A percentile compares a stretch with the other conserved stretches of the same genome.
Evolutionary conservation across 208 protist genomes (phyloP).

Genomic region (Crithidia fasciculata): DNA sequence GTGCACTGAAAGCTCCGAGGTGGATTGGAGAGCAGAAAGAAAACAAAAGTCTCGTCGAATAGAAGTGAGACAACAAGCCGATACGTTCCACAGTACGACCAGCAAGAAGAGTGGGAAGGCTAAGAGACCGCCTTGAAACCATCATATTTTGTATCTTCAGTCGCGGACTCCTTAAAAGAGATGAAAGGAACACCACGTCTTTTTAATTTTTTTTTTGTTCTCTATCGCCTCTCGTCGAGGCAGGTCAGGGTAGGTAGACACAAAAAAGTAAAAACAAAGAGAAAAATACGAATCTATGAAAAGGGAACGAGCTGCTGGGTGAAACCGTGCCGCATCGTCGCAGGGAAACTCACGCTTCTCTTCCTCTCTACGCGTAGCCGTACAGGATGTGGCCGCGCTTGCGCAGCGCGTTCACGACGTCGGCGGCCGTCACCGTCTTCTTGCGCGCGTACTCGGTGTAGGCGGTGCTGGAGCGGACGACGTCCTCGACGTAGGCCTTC

Average conservation of each 20-base stretch:
- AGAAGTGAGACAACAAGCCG: no score
- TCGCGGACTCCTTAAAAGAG: no score
- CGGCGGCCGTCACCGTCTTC: constrained; percentile 83
- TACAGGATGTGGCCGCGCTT: constrained; percentile 89
- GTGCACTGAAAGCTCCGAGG: no score
- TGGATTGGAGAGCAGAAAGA: no score
- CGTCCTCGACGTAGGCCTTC: constrained; percentile 82
- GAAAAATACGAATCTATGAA: not conserved
- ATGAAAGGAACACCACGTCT: not conserved
- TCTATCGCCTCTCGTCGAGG: not conserved
- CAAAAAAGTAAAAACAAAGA: not conserved
- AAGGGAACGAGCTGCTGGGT: not conserved
- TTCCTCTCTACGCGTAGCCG: constrained; percentile 67
- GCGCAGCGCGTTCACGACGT: constrained; percentile 90
- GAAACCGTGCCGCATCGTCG: no score
- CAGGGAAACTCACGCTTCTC: no score
- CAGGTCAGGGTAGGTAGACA: no score
- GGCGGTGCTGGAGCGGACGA: constrained; percentile 80
- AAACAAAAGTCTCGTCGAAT: no score
- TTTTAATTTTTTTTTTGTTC: not conserved
- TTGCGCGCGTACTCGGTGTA: constrained; percentile 86
- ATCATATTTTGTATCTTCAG: no score
- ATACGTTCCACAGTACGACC: no score
- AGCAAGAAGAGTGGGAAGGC: not conserved
- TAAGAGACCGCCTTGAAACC: no score